phyloP scores from a whole-genome alignment of 768 basidiomycete genomes.

The Strobilomyces echinocephalus region DNA sequence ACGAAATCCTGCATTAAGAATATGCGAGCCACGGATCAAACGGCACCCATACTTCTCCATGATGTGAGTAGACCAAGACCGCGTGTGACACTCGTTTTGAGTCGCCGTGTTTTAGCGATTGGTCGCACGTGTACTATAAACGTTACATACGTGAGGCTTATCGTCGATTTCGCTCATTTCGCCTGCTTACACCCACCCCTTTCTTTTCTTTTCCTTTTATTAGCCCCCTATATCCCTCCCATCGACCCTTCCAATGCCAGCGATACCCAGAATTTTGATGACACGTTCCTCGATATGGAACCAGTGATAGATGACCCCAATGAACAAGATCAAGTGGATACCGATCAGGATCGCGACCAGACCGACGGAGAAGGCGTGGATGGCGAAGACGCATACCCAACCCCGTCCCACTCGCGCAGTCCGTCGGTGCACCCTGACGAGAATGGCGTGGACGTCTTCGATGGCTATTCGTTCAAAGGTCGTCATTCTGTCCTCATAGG shows the following conservation, averaged over 20 bases:
- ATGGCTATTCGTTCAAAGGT: slow-evolving; percentile 92
- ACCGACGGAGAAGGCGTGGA: slow-evolving; percentile 71
- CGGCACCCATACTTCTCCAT: slow-evolving; percentile 91
- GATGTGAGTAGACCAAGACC: slow-evolving; percentile 54
- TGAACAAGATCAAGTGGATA: slow-evolving; percentile 58
- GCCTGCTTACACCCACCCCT: slow-evolving; percentile 14
- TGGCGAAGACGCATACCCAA: slow-evolving; percentile 71
- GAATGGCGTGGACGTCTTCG: slow-evolving; percentile 68
- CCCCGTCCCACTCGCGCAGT: slow-evolving; percentile 75
- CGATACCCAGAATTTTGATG: slow-evolving; percentile 98
- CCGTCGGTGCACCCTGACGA: slow-evolving; percentile 58
- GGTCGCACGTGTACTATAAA: slow-evolving; percentile 92
- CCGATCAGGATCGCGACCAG: slow-evolving; percentile 62
- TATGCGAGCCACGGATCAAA: slow-evolving; percentile 92
- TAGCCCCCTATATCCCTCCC: slow-evolving; percentile 89
- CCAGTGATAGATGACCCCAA: slow-evolving; percentile 79
- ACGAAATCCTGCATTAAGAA: slow-evolving; percentile 84
- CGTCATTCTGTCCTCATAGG: slow-evolving; percentile 75
- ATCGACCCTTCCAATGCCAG: slow-evolving; percentile 88
- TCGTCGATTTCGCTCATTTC: slow-evolving; percentile 3
- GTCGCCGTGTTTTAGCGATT: slow-evolving; percentile 56
- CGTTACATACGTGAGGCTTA: slow-evolving; percentile 77
- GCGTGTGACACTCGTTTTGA: slow-evolving; percentile 5
- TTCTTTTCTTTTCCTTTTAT: slow-evolving; percentile 2
- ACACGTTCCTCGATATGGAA: slow-evolving; percentile 93